Base-by-base conservation (phyloP, 2,329 filamentous ascomycete genomes). In the Ploettnerulaceae sp. region DNA sequence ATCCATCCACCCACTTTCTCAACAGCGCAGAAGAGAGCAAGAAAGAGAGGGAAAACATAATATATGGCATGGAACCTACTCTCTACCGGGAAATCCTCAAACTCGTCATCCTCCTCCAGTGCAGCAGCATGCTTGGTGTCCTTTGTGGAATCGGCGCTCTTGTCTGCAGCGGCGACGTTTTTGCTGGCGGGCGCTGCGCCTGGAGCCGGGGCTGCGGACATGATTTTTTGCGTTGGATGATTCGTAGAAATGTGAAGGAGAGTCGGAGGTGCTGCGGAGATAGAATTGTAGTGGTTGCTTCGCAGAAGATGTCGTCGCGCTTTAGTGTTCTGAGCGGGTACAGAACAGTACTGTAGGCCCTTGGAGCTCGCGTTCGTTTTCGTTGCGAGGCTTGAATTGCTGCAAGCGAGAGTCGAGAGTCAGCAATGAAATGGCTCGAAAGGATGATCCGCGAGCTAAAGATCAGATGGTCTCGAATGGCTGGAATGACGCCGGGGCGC, bases 31-130 rank as follows among this genome's bases (percentile, higher is more conserved):
- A 7, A 11, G n/a, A n/a, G n/a, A n/a, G n/a, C n/a, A n/a, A n/a
- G n/a, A n/a, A n/a, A n/a, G n/a, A n/a, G n/a, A n/a, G n/a, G n/a
- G n/a, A n/a, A n/a, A n/a, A n/a, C n/a, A n/a, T 3, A 29, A 8
- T 8, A 26, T 8, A 40, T n/a, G 40, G 22, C 7, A 32, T 9
- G 7, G 9, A 14, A 63, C 72, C 32, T 70, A 95, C 93, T 89
- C 71, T 98, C 91, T 47, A 95, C 86, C 20, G 93, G 93, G 64
- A 98, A 98, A 68, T 98, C 93, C 67, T 98, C 93, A 63, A 98
- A 98, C 72, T 98, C 93, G 68, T 98, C 93, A 64, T 98, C 93
- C 67, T 98, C 93, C 68, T 95, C 93, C 21, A 97, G 77, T 48
- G 86, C 79, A 68, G 73, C 62, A 70, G 72, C 65, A 68, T 63